Evolutionary conservation across 345 rosid species (phyloP), one percentile per base, ranked within the genome.

Genomic region (Hypericum androsaemum): DNA sequence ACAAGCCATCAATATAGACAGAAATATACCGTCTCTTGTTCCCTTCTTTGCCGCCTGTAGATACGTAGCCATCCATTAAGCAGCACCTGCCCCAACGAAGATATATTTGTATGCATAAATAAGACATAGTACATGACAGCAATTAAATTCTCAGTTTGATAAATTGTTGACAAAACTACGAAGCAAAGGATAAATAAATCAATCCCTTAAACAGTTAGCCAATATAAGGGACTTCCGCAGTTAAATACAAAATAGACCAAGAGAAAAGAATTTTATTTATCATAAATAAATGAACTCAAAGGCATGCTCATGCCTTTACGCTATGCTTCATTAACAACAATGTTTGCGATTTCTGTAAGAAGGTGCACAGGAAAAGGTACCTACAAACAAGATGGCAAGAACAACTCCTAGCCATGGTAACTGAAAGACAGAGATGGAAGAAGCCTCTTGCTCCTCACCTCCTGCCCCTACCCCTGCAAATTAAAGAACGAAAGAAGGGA

Each of bases 391-490:
- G 80, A 92, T 57, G 71, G 84, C 76, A 72, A 92, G 75, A 52
- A 72, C 39, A 40, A 92, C 65, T 40, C 79, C 87, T 55, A 88
- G 70, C 90, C 95, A 88, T 32, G 88, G 81, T 60, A 92, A 70
- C 74, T 83, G 95, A 42, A 88, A 71, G 54, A 83, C 64, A 16
- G 97, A 92, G 70, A 85, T 65, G 15, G 82, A 62, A 10, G 90
- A 73, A 57, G 83, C 71, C 68, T 73, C 68, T 65, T 85, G 99
- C 72, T 80, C 97, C 67, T 85, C 95, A 41, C 95, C 95, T 54
- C 97, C 99, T 42, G 95, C 99, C 65, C 97, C 97, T 68, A 92
- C 97, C 56, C 99, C 97, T 88, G 61, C 44, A 74, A 57, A 57
- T n/a, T 37, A 32, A 38, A 22, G 32, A 49, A 53, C 28, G 14